Base-by-base conservation (phyloP, 345 rosid species). In the Heritiera littoralis region DNA sequence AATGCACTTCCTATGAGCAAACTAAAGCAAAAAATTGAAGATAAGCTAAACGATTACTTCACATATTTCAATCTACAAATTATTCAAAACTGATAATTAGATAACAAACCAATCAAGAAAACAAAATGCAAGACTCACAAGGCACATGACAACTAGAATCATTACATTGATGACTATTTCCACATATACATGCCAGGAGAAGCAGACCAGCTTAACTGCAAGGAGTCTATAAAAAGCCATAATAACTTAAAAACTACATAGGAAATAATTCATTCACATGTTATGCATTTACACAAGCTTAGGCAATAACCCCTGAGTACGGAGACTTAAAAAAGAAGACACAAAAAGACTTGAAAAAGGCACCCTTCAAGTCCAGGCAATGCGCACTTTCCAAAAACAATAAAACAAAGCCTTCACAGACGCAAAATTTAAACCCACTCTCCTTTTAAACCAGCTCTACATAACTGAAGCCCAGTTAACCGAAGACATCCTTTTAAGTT, bases 1-100 rank as follows among this genome's bases (percentile, higher is more conserved):
- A 69, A 89, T 88, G 85, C 94, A 90, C 80, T 83, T 90, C 84
- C 94, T 81, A 75, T 90, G 94, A 80, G 92, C 94, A 86, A 90
- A 90, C 94, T 89, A 59, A 66, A 67, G 32, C 45, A 67, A 45
- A 14, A 6, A 2, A 1, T 48, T 17, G 4, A 49, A 8, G 20
- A 70, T 70, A 49, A 28, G 55, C 49, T 14, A 48, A 8, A 70
- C 23, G 20, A 28, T 1, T 13, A 49, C 55, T 49, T 70, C 74
- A 70, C 32, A 28, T 28, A 28, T 23, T 28, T 70, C 41, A 70
- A 70, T 28, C 51, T 23, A 48, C n/a, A n/a, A 68, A 12, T 18
- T 5, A 68, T 20, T 17, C 28, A n/a, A n/a, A 68, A 68, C 15
- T 1, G 35, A 68, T 68, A 20, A n/a, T 17, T 52, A 10, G 7